Conservation (phyloP, 768 basidiomycete genomes). For the Xerocomellus intermedius region DNA sequence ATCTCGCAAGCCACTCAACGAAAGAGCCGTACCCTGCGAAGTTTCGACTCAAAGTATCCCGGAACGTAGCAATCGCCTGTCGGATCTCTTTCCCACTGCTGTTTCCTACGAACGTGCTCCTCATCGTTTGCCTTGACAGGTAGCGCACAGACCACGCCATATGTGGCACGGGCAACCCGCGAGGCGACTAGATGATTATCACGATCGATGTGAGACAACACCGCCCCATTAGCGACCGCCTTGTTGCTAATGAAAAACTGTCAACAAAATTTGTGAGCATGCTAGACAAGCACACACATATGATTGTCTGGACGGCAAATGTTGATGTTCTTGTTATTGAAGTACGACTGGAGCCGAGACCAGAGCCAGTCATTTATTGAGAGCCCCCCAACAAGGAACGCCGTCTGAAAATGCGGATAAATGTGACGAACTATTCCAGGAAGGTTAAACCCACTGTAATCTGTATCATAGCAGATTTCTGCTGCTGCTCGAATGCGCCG, state of each 20-base stretch:
- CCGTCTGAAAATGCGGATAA: not conserved
- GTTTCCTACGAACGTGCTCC: constrained; percentile 6
- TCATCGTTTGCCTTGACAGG: not conserved
- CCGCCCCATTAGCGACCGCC: constrained; percentile 7
- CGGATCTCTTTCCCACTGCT: constrained; percentile 7
- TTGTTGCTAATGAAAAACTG: not conserved
- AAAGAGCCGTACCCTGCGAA: constrained; percentile 1
- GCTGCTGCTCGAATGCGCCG: constrained; percentile 10
- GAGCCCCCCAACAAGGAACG: constrained; percentile 14
- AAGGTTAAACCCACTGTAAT: constrained; percentile 1
- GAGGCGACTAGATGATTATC: not conserved
- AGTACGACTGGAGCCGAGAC: constrained; percentile 12
- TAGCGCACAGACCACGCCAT: constrained; percentile 7
- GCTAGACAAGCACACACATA: not conserved
- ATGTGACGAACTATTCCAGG: too few species aligned
- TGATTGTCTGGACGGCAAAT: constrained; percentile 8
- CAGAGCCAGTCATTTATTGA: constrained; percentile 12
- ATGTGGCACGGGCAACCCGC: constrained; percentile 5
- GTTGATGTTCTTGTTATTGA: not conserved
- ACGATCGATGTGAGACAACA: constrained; percentile 4
- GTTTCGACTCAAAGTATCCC: constrained; percentile 13
- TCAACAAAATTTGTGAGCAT: not conserved
- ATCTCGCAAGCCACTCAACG: not conserved
- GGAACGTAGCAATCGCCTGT: constrained; percentile 9
- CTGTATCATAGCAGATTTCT: not conserved